phyloP scores from a whole-genome alignment of 495 filamentous ascomycete species.

The Aspergillus ellipticus region DNA sequence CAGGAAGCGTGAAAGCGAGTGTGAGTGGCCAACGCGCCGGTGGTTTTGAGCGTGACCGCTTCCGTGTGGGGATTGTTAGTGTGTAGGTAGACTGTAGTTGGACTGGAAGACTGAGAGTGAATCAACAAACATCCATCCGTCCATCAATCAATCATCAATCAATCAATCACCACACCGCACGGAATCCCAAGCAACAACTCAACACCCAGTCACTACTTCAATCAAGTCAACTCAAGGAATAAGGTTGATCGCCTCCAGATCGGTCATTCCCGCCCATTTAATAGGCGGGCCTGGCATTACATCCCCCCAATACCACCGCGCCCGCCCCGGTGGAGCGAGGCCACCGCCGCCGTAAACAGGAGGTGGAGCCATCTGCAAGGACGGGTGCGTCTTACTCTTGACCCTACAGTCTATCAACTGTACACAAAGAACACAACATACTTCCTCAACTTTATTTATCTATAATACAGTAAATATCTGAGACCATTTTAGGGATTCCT shows the following conservation, averaged over 20 bases:
- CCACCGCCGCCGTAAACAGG: slow-evolving; percentile 14
- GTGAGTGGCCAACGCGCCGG: slow-evolving; percentile 1
- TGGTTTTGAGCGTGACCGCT: slow-evolving; percentile 17
- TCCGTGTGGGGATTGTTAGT: slow-evolving; percentile 21
- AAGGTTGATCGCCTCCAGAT: background rate
- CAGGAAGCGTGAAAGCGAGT: background rate
- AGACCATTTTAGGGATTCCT: too few relatives aligned
- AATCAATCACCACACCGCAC: background rate
- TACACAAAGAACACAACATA: too few relatives aligned
- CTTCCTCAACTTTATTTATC: too few relatives aligned
- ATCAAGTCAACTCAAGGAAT: background rate
- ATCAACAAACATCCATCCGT: too few relatives aligned
- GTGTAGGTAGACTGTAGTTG: too few relatives aligned
- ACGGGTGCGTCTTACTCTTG: background rate
- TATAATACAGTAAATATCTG: too few relatives aligned
- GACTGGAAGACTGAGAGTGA: too few relatives aligned
- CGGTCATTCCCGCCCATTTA: background rate
- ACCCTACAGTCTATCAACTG: too few relatives aligned
- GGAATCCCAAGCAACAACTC: too few relatives aligned
- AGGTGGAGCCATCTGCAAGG: slow-evolving; percentile 5
- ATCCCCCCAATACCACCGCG: background rate
- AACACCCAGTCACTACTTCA: too few relatives aligned
- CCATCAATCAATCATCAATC: too few relatives aligned
- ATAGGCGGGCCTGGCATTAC: background rate
- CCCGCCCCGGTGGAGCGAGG: background rate